A percentile compares a stretch with the other conserved stretches of the same genome.
phyloP scores from a whole-genome alignment of 164 flowering plant species.

The Chimonanthus praecox region DNA sequence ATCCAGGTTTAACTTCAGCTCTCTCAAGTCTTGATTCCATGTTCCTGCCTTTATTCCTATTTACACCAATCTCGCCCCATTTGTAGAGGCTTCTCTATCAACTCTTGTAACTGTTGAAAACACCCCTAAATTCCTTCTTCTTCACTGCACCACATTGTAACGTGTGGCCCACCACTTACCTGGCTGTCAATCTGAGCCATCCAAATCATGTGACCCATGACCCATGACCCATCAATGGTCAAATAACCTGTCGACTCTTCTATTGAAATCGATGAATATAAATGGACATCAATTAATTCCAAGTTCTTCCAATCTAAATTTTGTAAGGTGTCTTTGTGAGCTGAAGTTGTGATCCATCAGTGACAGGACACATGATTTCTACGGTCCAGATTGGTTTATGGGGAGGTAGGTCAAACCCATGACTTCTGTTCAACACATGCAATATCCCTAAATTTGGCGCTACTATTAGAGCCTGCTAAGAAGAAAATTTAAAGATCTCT shows the following conservation, averaged over 20 bases:
- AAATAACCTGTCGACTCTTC: too few relatives aligned
- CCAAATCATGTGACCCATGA: not conserved
- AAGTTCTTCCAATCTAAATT: too few relatives aligned
- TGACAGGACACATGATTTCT: not conserved
- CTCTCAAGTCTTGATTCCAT: too few relatives aligned
- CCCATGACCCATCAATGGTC: not conserved
- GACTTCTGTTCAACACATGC: not conserved
- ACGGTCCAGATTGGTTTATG: not conserved
- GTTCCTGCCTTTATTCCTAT: too few relatives aligned
- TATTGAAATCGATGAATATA: too few relatives aligned
- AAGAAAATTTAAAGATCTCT: not conserved
- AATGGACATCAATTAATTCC: too few relatives aligned
- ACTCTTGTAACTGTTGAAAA: too few relatives aligned
- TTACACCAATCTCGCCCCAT: too few relatives aligned
- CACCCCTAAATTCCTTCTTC: not conserved
- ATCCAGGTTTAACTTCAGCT: not conserved
- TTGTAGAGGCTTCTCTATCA: too few relatives aligned
- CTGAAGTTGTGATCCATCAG: not conserved
- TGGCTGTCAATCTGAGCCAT: not conserved
- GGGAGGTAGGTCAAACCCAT: not conserved
- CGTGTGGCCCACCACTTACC: not conserved
- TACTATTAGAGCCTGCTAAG: not conserved
- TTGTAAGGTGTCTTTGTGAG: not conserved
- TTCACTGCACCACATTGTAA: not conserved
- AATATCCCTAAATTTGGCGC: conserved; percentile 1